Evolutionary conservation across 306 rosid genomes (phyloP).

Genomic region (Inga oerstediana): DNA sequence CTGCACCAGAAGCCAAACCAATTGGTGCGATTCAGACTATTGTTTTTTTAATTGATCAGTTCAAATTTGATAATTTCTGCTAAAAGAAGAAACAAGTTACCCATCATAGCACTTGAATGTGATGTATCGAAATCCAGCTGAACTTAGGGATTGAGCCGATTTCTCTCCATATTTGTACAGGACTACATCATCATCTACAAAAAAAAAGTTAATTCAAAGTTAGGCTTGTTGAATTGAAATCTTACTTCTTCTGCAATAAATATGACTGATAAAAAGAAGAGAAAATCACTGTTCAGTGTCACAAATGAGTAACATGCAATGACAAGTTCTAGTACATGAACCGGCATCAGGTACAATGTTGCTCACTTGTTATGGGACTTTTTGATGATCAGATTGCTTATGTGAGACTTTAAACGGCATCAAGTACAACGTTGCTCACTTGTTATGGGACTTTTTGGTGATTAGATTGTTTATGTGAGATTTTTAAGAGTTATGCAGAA

Average conservation of each 20-base stretch:
- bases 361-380: too few species aligned
- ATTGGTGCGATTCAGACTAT: not conserved
- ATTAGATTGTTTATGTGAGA: too few species aligned
- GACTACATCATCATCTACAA: conserved; percentile 77
- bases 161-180: conserved; percentile 76
- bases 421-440: too few species aligned
- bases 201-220: conserved; percentile 11
- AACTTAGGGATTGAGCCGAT: conserved; percentile 66
- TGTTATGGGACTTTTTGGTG: too few species aligned
- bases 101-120: conserved; percentile 85
- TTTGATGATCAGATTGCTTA: too few species aligned
- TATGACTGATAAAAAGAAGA: not conserved
- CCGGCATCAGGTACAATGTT: too few species aligned
- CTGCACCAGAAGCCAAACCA: conserved; percentile 52
- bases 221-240: not conserved
- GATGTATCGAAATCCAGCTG: conserved; percentile 80
- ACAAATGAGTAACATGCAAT: too few species aligned
- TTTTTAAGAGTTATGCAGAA: too few species aligned
- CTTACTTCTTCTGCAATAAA: not conserved
- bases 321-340: too few species aligned
- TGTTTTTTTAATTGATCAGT: conserved; percentile 5
- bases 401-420: too few species aligned
- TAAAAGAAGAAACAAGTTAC: conserved; percentile 40
- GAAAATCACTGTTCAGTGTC: too few species aligned
- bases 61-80: not conserved